Percentiles rank a stretch among this genome's conserved stretches.
Conservation (phyloP, 345 rosid species). For the Lumnitzera littorea region DNA sequence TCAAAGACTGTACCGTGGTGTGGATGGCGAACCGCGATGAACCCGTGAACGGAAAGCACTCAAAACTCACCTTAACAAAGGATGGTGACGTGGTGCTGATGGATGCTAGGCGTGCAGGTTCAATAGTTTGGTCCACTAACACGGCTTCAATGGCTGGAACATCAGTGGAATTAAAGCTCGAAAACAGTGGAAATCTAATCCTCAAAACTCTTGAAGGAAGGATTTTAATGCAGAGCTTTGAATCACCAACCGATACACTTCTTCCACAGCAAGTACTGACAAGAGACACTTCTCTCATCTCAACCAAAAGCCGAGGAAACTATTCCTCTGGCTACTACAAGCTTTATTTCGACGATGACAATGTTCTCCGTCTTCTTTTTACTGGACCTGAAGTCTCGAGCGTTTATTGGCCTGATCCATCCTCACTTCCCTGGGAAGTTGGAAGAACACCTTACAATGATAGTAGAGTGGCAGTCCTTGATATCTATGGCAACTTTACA, state of each 20-base stretch:
- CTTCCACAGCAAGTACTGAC: slow-evolving; percentile 29
- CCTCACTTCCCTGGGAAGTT: slow-evolving; percentile 8
- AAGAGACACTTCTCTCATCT: slow-evolving; percentile 15
- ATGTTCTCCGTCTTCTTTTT: slow-evolving; percentile 20
- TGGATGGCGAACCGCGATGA: slow-evolving; percentile 41
- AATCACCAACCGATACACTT: slow-evolving; percentile 30
- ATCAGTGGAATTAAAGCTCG: slow-evolving; percentile 3
- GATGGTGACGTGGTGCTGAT: slow-evolving; percentile 5
- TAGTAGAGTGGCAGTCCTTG: slow-evolving; percentile 6
- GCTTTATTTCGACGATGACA: slow-evolving; percentile 25
- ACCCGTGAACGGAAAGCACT: slow-evolving; percentile 30
- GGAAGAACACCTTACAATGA: slow-evolving; percentile 23
- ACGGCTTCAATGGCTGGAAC: slow-evolving; percentile 2
- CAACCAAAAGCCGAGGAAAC: slow-evolving; percentile 23
- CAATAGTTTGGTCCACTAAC: slow-evolving; percentile 12
- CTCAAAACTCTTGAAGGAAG: not conserved
- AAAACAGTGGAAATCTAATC: slow-evolving; percentile 21
- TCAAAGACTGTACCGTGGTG: slow-evolving; percentile 4
- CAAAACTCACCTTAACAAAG: slow-evolving; percentile 17
- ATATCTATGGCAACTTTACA: slow-evolving; percentile 4
- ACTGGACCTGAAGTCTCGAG: slow-evolving; percentile 15
- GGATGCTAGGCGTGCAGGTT: slow-evolving; percentile 9
- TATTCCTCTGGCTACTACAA: slow-evolving; percentile 23
- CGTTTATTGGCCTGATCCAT: slow-evolving; percentile 25
- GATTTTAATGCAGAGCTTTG: slow-evolving; percentile 28